A percentile compares a stretch with the other conserved stretches of the same genome.
Evolutionary conservation across 371 early-diverging fungal genomes (phyloP).

Genomic region (Mucor ambiguus): DNA sequence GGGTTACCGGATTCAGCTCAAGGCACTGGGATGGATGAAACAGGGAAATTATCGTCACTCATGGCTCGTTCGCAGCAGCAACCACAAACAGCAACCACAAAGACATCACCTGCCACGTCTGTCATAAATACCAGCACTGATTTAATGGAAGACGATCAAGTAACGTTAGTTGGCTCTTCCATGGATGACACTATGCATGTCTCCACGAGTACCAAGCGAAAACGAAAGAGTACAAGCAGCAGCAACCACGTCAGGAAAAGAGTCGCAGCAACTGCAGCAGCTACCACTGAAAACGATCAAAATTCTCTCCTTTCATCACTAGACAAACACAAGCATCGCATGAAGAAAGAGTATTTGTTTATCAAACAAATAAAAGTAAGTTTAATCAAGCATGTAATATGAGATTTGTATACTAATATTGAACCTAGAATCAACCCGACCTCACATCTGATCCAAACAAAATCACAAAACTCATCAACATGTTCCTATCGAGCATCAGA

Average conservation of each 20-base stretch:
- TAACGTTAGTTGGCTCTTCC: constrained; percentile 14
- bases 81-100: background rate
- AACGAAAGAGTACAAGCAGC: constrained; percentile 1
- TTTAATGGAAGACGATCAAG: constrained; percentile 9
- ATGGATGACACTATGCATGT: background rate
- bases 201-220: constrained; percentile 10
- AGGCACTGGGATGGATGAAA: background rate
- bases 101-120: background rate
- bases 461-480: background rate
- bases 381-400: background rate
- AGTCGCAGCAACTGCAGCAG: constrained; percentile 5
- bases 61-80: background rate
- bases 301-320: background rate
- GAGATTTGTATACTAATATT: background rate
- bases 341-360: constrained; percentile 18
- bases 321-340: constrained; percentile 22
- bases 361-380: constrained; percentile 21
- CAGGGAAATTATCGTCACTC: background rate
- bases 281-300: background rate
- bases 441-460: background rate
- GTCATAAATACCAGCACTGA: background rate
- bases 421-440: background rate
- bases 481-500: constrained; percentile 19
- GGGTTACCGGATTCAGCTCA: background rate
- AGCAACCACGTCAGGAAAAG: background rate